Evolutionary conservation across 805 yeast species (phyloP).

Genomic region (Wickerhamomyces queroliae): DNA sequence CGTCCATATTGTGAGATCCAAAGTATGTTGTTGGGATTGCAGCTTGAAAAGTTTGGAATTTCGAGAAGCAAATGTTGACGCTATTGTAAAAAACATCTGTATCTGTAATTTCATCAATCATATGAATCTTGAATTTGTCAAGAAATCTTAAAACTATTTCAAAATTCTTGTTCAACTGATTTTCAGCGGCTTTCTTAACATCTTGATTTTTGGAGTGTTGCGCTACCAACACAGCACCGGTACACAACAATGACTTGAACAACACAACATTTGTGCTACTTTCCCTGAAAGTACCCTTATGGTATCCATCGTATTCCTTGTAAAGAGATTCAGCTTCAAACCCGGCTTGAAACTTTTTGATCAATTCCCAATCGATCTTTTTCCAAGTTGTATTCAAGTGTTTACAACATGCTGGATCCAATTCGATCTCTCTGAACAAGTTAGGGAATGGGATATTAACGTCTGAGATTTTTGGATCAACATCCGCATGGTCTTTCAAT

Average conservation of each 20-base stretch:
- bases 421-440: conserved; percentile 16
- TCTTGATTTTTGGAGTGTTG: conserved; percentile 8
- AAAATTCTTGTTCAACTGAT: conserved; percentile 15
- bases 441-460: background rate
- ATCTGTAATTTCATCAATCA: conserved; percentile 5
- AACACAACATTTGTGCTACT: conserved; percentile 19
- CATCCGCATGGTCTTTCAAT: conserved; percentile 14
- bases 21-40: conserved; percentile 16
- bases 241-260: conserved; percentile 18
- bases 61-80: conserved; percentile 18
- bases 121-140: conserved; percentile 17
- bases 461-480: conserved; percentile 5
- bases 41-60: conserved; percentile 20
- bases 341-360: conserved; percentile 9
- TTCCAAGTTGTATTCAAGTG: conserved; percentile 17
- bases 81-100: conserved; percentile 12
- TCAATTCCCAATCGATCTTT: conserved; percentile 3
- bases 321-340: conserved; percentile 18
- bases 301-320: conserved; percentile 16
- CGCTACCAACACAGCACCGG: conserved; percentile 16
- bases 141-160: conserved; percentile 20
- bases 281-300: conserved; percentile 12
- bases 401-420: conserved; percentile 19
- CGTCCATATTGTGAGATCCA: conserved; percentile 17
- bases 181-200: conserved; percentile 8